phyloP scores from a whole-genome alignment of 2,329 filamentous ascomycete species.

The Fusarium udum region DNA sequence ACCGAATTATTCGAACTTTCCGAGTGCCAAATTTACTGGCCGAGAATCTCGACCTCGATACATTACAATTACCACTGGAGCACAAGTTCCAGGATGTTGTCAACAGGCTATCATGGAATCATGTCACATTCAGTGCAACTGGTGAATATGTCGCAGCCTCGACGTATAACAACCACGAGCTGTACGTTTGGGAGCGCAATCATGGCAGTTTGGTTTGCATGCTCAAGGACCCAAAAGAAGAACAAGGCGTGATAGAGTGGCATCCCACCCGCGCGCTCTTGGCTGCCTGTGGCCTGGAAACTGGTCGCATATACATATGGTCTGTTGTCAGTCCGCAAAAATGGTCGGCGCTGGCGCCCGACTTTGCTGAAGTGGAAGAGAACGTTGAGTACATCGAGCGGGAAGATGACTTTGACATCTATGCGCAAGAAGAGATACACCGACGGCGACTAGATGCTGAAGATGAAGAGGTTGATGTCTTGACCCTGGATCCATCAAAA shows the following conservation, averaged over 20 bases:
- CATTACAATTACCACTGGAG: constrained; percentile 88
- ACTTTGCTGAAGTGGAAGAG: constrained; percentile 97
- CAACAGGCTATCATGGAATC: constrained; percentile 94
- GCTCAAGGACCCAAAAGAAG: constrained; percentile 94
- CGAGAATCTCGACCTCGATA: constrained; percentile 79
- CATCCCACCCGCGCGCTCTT: constrained; percentile 88
- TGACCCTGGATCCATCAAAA: constrained; percentile 77
- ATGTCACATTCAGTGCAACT: constrained; percentile 92
- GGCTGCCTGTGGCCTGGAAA: constrained; percentile 91
- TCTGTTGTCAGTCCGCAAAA: constrained; percentile 93
- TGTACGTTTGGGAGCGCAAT: constrained; percentile 97
- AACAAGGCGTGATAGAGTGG: constrained; percentile 97
- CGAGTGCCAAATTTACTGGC: constrained; percentile 81
- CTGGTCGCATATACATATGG: constrained; percentile 94
- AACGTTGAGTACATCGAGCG: constrained; percentile 96
- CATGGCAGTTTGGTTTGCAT: constrained; percentile 96
- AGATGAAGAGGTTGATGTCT: constrained; percentile 91
- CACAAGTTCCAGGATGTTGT: constrained; percentile 99
- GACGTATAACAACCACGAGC: constrained; percentile 97
- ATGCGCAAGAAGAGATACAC: constrained; percentile 92
- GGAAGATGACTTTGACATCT: constrained; percentile 98
- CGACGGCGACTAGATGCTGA: constrained; percentile 90
- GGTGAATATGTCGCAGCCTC: constrained; percentile 97
- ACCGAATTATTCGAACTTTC: constrained; percentile 94
- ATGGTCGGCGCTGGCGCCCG: constrained; percentile 95